Conservation (phyloP, 176 grass and related monocot genomes). For the Carex kokanica region DNA sequence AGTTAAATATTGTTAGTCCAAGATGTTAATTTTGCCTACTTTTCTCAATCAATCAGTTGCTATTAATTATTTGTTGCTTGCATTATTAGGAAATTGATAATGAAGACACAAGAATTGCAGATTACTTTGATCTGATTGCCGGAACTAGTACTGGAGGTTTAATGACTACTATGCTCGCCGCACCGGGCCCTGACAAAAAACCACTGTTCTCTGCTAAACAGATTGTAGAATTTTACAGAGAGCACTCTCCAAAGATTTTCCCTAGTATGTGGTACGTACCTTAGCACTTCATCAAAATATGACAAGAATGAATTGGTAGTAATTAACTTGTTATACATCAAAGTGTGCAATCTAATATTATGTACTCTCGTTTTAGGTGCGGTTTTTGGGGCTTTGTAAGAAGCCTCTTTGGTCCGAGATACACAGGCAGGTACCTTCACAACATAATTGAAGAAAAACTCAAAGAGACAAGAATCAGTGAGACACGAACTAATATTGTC, state of each 20-base stretch:
- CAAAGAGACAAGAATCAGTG: slow-evolving; percentile 9
- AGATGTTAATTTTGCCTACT: neutral
- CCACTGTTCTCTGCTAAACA: slow-evolving; percentile 53
- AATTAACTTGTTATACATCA: neutral
- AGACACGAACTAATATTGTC: slow-evolving; percentile 44
- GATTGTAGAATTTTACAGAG: slow-evolving; percentile 41
- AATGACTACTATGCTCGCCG: slow-evolving; percentile 50
- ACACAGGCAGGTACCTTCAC: slow-evolving; percentile 42
- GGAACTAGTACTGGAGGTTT: slow-evolving; percentile 67
- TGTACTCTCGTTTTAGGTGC: neutral
- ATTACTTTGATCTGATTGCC: slow-evolving; percentile 76
- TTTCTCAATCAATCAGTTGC: neutral
- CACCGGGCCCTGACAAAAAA: slow-evolving; percentile 30
- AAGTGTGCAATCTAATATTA: neutral
- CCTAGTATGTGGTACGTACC: slow-evolving; percentile 20
- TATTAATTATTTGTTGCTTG: neutral
- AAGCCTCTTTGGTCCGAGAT: slow-evolving; percentile 26
- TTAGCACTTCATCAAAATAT: neutral
- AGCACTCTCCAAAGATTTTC: slow-evolving; percentile 56
- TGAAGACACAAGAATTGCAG: slow-evolving; percentile 36
- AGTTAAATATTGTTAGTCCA: neutral
- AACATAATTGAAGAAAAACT: slow-evolving; percentile 35
- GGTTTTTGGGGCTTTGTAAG: neutral
- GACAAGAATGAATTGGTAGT: neutral
- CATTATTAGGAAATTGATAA: slow-evolving; percentile 53